Percentiles rank a stretch among this genome's conserved stretches.
These are phyloP conservation scores for Begonia masoniana DNA, from an alignment of 306 rosid species.

Conservation along the genomic window DNA sequence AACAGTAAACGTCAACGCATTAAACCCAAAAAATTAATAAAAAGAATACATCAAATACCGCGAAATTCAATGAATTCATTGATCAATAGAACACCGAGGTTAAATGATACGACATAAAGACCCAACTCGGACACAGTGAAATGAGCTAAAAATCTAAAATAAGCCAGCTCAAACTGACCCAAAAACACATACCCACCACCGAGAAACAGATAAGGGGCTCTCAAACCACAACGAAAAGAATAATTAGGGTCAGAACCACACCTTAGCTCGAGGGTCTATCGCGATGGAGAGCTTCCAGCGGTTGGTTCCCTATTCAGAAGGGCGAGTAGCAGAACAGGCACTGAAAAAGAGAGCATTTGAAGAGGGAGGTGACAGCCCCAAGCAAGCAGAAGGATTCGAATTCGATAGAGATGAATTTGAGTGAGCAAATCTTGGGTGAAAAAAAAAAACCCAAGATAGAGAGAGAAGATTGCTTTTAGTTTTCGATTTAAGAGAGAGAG, in stretches of 20 bases:
- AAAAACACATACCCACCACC: neutral
- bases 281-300: too few relatives aligned
- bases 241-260: neutral
- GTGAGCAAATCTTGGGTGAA: slow-evolving; percentile 35
- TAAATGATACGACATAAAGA: neutral
- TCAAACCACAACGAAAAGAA: neutral
- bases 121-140: neutral
- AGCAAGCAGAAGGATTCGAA: slow-evolving; percentile 31
- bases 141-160: neutral
- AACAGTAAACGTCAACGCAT: slow-evolving; percentile 2
- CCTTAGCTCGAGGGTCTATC: slow-evolving; percentile 2
- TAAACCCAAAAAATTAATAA: slow-evolving; percentile 1
- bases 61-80: neutral
- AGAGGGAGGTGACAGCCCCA: slow-evolving; percentile 10
- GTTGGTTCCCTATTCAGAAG: neutral
- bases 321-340: slow-evolving; percentile 9
- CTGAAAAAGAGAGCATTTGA: slow-evolving; percentile 12
- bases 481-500: neutral
- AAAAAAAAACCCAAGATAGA: slow-evolving; percentile 44
- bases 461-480: slow-evolving; percentile 9
- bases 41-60: slow-evolving; percentile 2
- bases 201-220: neutral
- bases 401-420: slow-evolving; percentile 26
- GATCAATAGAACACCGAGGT: neutral
- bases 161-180: slow-evolving; percentile 3